These are phyloP conservation scores for Aspergillus cavernicola DNA, from an alignment of 495 filamentous ascomycete species.

Conservation along the genomic window DNA sequence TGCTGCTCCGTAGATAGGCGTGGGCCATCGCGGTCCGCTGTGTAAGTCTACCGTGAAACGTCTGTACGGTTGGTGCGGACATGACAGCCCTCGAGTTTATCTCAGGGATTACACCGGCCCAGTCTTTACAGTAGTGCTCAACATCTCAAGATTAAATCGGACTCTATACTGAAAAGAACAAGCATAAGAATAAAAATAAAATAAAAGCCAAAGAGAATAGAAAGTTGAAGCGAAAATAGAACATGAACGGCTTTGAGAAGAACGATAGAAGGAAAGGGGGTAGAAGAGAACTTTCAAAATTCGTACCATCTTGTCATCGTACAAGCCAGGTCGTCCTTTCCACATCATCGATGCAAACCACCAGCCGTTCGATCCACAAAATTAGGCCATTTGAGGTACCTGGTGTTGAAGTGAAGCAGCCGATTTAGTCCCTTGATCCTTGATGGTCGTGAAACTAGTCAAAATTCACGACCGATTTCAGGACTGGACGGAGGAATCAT, in stretches of 20 bases:
- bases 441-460: background rate
- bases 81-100: background rate
- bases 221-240: background rate
- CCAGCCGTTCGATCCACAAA: constrained; percentile 3
- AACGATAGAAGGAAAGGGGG: constrained; percentile 3
- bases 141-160: background rate
- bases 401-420: background rate
- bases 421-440: background rate
- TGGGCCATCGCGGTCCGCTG: constrained; percentile 4
- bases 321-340: constrained; percentile 13
- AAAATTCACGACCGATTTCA: background rate
- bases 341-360: constrained; percentile 9
- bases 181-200: background rate
- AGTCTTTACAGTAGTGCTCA: no score
- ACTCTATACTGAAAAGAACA: constrained; percentile 14
- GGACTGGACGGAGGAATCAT: no score
- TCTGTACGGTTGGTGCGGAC: background rate
- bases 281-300: constrained; percentile 5
- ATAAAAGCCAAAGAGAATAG: background rate
- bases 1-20: constrained; percentile 5
- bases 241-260: constrained; percentile 1
- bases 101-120: no score
- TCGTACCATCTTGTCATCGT: constrained; percentile 22
- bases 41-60: constrained; percentile 4
- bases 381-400: background rate